A percentile compares a stretch with the other conserved stretches of the same genome.
phyloP scores from a whole-genome alignment of 2,329 filamentous ascomycete genomes.

The Ascomycota sp. region DNA sequence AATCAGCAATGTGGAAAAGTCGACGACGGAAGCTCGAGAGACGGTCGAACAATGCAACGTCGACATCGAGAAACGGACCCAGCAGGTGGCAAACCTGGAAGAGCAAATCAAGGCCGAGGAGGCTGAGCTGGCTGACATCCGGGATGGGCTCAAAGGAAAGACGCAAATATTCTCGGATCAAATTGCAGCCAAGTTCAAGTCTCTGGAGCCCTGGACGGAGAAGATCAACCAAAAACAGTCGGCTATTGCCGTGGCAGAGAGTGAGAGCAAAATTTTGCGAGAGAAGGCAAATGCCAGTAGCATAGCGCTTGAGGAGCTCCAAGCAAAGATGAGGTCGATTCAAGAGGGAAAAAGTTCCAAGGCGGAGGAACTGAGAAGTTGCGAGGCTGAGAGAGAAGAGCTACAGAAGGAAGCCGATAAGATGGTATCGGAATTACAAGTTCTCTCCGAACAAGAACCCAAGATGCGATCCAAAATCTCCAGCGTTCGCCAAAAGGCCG shows the following conservation, averaged over 20 bases:
- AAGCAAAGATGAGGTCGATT: slow-evolving; percentile 57
- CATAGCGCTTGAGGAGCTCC: slow-evolving; percentile 62
- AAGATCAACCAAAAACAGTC: slow-evolving; percentile 96
- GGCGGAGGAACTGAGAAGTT: slow-evolving; percentile 52
- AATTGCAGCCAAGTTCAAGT: slow-evolving; percentile 81
- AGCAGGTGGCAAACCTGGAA: slow-evolving; percentile 61
- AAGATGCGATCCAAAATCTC: slow-evolving; percentile 70
- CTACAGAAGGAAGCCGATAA: slow-evolving; percentile 57
- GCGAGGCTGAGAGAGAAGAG: slow-evolving; percentile 48
- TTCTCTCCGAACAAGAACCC: slow-evolving; percentile 58
- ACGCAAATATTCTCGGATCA: slow-evolving; percentile 87
- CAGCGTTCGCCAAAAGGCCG: slow-evolving; percentile 78
- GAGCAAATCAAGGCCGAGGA: slow-evolving; percentile 60
- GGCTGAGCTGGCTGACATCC: slow-evolving; percentile 59
- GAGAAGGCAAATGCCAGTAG: slow-evolving; percentile 80
- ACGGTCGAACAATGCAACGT: slow-evolving; percentile 57
- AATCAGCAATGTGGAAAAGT: slow-evolving; percentile 55
- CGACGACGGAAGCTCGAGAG: slow-evolving; percentile 52
- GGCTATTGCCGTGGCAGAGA: slow-evolving; percentile 81
- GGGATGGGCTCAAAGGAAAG: slow-evolving; percentile 80
- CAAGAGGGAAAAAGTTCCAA: slow-evolving; percentile 54
- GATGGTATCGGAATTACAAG: slow-evolving; percentile 50
- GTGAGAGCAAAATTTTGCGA: slow-evolving; percentile 75
- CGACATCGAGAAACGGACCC: slow-evolving; percentile 56
- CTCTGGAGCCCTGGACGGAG: slow-evolving; percentile 86